Evolutionary conservation across 208 protist species (phyloP), one percentile per base, ranked within the genome.

Genomic region (Borovskyia barvae): DNA sequence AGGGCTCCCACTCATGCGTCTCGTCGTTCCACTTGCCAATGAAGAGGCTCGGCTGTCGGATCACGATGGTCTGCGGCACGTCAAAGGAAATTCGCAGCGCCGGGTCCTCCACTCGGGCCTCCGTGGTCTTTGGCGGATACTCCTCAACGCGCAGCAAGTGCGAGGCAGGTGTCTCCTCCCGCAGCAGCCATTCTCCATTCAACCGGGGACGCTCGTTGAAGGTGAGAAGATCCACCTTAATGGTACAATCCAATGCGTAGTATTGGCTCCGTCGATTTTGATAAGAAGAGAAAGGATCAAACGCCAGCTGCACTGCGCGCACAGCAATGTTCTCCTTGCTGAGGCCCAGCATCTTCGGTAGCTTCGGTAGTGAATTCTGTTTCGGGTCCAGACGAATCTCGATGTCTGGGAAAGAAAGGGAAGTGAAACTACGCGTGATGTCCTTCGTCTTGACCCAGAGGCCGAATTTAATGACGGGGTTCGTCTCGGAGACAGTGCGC

Each of bases 391-490:
- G 63, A n/a, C 81, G 75, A 20, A 97, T 74, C 28, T 84, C 80
- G 43, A 95, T 67, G 7, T 89, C 77, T 2, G 82, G 72, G 61
- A 93, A 95, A 1, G 75, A 56, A 14, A 97, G 55, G 9, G 81
- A 82, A 24, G 76, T 82, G 61, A 93, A 94, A 56, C 85, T 91
- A 24, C 87, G 87, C 30, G 90, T 93, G 41, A 82, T 75, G 51
- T 93, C 84, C 63, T 88, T 84, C 32, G 90, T 80, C 56, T 93
- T 95, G 14, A 94, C 85, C 89, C 92, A 97, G 51, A 95, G 71
- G 19, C 92, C 92, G 36, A 84, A 97, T 63, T 93, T 96, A 26
- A 93, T 56, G 7, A 91, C 77, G 5, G 82, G 76, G 51, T 80
- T 74, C 17, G 49, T 26, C 26, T 68, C 41, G 12, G 78, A 79